Percentiles rank a stretch among this genome's conserved stretches.
phyloP scores from a whole-genome alignment of 345 rosid genomes.

The Rhizophora mangle region DNA sequence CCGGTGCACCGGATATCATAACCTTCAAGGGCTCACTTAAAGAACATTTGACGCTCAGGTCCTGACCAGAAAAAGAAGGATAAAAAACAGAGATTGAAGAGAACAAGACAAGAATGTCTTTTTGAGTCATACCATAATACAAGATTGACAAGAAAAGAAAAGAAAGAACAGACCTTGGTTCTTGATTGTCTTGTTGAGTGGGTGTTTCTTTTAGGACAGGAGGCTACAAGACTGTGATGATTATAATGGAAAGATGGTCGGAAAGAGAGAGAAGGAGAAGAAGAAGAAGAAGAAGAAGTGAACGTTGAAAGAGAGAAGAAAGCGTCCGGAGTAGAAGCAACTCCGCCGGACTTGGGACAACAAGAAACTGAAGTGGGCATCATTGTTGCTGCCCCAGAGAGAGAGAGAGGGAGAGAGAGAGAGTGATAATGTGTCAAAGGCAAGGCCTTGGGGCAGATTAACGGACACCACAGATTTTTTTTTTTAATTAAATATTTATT shows the following conservation, averaged over 20 bases:
- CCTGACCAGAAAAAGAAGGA: conserved; percentile 26
- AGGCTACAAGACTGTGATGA: conserved; percentile 27
- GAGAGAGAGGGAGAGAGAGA: neutral
- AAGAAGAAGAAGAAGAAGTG: conserved; percentile 29
- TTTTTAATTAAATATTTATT: neutral
- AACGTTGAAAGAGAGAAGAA: conserved; percentile 18
- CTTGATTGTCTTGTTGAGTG: conserved; percentile 23
- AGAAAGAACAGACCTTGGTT: conserved; percentile 30
- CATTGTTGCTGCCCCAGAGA: conserved; percentile 12
- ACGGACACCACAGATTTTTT: conserved; percentile 34
- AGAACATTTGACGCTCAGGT: conserved; percentile 48
- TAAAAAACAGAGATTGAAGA: neutral
- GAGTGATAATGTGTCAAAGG: neutral
- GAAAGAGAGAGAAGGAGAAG: conserved; percentile 26
- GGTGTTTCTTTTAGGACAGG: conserved; percentile 19
- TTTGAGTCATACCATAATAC: neutral
- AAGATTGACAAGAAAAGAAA: neutral
- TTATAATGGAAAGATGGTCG: conserved; percentile 14
- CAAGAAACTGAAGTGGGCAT: conserved; percentile 30
- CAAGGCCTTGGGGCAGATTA: conserved; percentile 11
- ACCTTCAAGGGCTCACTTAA: conserved; percentile 62
- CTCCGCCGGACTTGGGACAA: conserved; percentile 23
- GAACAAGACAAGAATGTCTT: neutral
- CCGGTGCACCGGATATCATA: conserved; percentile 93
- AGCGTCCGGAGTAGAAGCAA: conserved; percentile 7